A percentile compares a stretch with the other conserved stretches of the same genome.
phyloP scores from a whole-genome alignment of 192 early-diverging fungal species.

The Entomortierella parvispora region DNA sequence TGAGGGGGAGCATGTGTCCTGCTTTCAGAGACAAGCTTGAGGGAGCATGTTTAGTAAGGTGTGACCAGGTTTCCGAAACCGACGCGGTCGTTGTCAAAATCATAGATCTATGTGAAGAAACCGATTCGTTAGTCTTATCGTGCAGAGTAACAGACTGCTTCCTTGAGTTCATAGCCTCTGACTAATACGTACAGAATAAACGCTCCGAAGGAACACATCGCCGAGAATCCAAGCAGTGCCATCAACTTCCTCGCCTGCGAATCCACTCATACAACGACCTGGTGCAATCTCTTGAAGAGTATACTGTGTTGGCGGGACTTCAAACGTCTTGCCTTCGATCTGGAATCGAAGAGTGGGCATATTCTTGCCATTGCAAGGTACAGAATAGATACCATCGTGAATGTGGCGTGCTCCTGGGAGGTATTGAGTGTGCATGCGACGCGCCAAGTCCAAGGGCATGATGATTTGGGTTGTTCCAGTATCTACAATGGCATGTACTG shows the following conservation, averaged over 20 bases:
- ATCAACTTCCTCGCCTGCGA: slow-evolving; percentile 45
- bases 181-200: slow-evolving; percentile 33
- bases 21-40: too few relatives aligned
- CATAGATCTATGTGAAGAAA: slow-evolving; percentile 17
- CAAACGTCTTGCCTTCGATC: slow-evolving; percentile 27
- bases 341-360: slow-evolving; percentile 30
- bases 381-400: slow-evolving; percentile 45
- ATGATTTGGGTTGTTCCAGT: slow-evolving; percentile 51
- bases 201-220: slow-evolving; percentile 44
- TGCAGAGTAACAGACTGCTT: not conserved
- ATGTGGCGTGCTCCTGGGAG: slow-evolving; percentile 39
- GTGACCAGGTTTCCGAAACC: slow-evolving; percentile 33
- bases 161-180: too few relatives aligned
- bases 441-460: slow-evolving; percentile 33
- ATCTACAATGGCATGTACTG: slow-evolving; percentile 42
- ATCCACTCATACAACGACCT: slow-evolving; percentile 49
- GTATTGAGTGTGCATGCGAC: slow-evolving; percentile 25
- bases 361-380: slow-evolving; percentile 27
- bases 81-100: slow-evolving; percentile 46
- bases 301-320: slow-evolving; percentile 36
- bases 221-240: slow-evolving; percentile 50
- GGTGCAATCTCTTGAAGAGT: slow-evolving; percentile 40
- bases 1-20: too few relatives aligned
- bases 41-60: too few relatives aligned
- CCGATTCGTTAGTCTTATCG: not conserved